Evolutionary conservation across 1,284 basidiomycete genomes (phyloP).

Genomic region (Ceraceosorus bombacis): DNA sequence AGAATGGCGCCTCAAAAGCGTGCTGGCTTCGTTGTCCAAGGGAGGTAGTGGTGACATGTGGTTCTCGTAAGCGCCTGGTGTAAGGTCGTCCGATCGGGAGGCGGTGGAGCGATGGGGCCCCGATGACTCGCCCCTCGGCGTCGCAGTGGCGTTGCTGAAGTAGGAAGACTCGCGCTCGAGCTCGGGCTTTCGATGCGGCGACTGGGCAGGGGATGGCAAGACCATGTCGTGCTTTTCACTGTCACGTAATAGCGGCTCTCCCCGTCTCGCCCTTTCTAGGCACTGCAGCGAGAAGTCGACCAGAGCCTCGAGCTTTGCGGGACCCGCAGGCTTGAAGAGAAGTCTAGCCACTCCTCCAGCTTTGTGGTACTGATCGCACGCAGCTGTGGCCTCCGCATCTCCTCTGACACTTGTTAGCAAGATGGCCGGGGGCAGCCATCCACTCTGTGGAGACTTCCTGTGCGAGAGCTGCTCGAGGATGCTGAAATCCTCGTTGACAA

Average conservation of each 20-base stretch:
- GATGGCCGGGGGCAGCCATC: constrained; percentile 61
- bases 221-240: constrained; percentile 31
- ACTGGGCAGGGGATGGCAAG: constrained; percentile 14
- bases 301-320: constrained; percentile 63
- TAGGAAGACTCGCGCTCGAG: constrained; percentile 17
- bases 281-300: constrained; percentile 67
- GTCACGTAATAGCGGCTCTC: constrained; percentile 23
- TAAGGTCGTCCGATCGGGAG: no score
- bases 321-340: constrained; percentile 81
- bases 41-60: constrained; percentile 41
- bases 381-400: constrained; percentile 58
- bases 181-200: constrained; percentile 4
- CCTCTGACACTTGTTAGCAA: constrained; percentile 66
- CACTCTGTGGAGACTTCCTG: constrained; percentile 2
- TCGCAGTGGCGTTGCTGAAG: not conserved
- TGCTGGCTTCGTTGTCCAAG: constrained; percentile 9
- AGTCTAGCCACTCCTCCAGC: constrained; percentile 80
- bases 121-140: no score
- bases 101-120: no score
- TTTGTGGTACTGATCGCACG: constrained; percentile 62
- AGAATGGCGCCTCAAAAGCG: constrained; percentile 38
- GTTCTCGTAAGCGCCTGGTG: not conserved
- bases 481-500: constrained; percentile 71
- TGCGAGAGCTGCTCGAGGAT: constrained; percentile 50
- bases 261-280: constrained; percentile 45